Evolutionary conservation across 2,329 filamentous ascomycete genomes (phyloP), one percentile per base, ranked within the genome.

Genomic region (Neocatenulostroma microsporum): DNA sequence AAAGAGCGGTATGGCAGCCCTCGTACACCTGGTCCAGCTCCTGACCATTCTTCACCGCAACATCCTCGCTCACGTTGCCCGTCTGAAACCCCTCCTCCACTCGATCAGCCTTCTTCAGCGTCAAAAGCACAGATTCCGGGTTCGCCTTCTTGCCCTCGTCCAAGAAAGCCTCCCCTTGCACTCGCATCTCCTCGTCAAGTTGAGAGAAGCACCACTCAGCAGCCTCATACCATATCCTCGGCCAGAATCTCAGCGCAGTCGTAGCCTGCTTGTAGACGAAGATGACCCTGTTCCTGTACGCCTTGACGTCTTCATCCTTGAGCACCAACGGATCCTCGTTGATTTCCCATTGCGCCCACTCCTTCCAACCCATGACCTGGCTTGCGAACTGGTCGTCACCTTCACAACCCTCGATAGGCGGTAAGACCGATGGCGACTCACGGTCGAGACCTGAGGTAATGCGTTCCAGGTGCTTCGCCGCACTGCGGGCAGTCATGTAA

Each of bases 291-390:
- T 82, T 74, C 48, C 82, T 82, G 62, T 82, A 91, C 5, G 76
- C 72, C 35, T 78, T 73, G 3, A 74, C 69, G 49, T 96, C 88
- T 36, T 96, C 88, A 2, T 80, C 72, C 55, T 84, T 84, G 36
- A 96, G 68, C 17, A 94, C 84, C 3, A 98, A 69, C 1, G 86
- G 87, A 55, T 98, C 91, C n/a, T n/a, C n/a, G 13, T 84, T 41
- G 62, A 89, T 94, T 62, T 98, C 91, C 87, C 88, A 98, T 4
- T 80, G 70, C 47, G 98, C 82, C 91, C 93, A 98, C 47, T 76
- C 80, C 58, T 86, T 87, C 91, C 91, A 98, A 19, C 91, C 69
- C 31, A 84, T 77, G 30, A 94, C 80, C 61, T 98, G 93, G 32
- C 82, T 74, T 47, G 76, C 69, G 56, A 84, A 98, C 45, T 94